phyloP scores from a whole-genome alignment of 225 moss, liverwort and hornwort species.

The Marchantia paleacea region DNA sequence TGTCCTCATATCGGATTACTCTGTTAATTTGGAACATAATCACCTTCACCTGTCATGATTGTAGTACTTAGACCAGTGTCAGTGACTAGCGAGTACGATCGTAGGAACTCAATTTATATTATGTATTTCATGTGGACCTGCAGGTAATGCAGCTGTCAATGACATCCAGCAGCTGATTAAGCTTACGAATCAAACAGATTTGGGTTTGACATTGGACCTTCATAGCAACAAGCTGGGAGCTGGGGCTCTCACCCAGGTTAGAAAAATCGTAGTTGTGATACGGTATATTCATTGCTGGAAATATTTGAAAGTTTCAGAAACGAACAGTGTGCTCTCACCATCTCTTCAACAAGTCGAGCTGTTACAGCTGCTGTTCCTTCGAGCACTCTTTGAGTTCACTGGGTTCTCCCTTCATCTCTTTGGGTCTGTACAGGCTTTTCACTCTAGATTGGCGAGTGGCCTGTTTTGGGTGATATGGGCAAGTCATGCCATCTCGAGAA shows the following conservation, averaged over 20 bases:
- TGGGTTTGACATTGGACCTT: constrained; percentile 90
- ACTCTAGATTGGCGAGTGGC: not conserved
- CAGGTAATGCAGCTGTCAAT: constrained; percentile 85
- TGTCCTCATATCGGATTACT: not conserved
- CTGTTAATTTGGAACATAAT: not conserved
- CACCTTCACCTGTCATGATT: not conserved
- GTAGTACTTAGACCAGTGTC: not conserved
- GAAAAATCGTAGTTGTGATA: not conserved
- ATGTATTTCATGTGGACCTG: not conserved
- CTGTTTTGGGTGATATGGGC: not conserved
- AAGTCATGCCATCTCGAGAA: not conserved
- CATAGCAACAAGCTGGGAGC: constrained; percentile 89
- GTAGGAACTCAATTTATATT: not conserved
- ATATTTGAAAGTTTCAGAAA: not conserved
- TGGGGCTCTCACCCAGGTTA: constrained; percentile 83
- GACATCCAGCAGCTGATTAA: constrained; percentile 85
- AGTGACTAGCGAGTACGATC: not conserved
- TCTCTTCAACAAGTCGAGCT: not conserved
- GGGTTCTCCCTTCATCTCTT: not conserved
- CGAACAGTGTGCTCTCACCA: not conserved
- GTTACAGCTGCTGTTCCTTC: not conserved
- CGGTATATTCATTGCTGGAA: not conserved
- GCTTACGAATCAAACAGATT: constrained; percentile 69
- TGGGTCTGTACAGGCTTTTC: not conserved
- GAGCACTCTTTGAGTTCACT: not conserved